Percentiles rank a stretch among this genome's conserved stretches.
Evolutionary conservation across 106 monocot species (phyloP).

Genomic region (Dioscorea alata): DNA sequence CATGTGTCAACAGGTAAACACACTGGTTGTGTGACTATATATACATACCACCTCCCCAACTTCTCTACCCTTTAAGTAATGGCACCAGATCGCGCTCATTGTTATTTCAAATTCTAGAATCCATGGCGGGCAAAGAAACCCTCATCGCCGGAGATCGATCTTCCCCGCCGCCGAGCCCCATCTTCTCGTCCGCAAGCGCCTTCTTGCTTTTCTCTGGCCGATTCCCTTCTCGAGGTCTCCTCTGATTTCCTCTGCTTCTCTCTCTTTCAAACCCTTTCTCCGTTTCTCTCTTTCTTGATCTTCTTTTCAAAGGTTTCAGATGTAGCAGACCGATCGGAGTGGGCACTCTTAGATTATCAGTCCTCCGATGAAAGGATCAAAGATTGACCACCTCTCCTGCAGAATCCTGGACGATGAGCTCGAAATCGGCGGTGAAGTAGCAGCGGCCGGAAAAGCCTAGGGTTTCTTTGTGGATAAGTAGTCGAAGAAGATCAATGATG

Average conservation of each 20-base stretch:
- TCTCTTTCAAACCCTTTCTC: background rate
- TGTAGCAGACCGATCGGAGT: constrained; percentile 9
- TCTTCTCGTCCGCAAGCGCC: constrained; percentile 33
- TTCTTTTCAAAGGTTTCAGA: background rate
- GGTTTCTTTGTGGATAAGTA: constrained; percentile 42
- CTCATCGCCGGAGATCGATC: constrained; percentile 22
- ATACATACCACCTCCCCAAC: too few relatives aligned
- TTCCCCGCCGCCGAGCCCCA: constrained; percentile 39
- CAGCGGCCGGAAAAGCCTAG: constrained; percentile 17
- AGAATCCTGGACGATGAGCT: constrained; percentile 46
- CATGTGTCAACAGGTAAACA: too few relatives aligned
- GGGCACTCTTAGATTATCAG: constrained; percentile 14
- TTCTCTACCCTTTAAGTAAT: too few relatives aligned
- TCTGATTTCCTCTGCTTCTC: background rate
- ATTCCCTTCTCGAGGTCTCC: background rate
- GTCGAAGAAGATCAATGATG: constrained; percentile 60
- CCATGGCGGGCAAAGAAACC: background rate
- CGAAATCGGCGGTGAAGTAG: constrained; percentile 24
- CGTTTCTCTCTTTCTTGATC: background rate
- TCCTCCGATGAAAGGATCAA: constrained; percentile 2
- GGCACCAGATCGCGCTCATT: background rate
- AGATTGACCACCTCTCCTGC: background rate
- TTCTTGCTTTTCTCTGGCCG: constrained; percentile 4
- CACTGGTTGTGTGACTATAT: too few relatives aligned
- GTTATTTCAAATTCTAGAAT: background rate